Conservation (phyloP, 371 early-diverging fungal genomes). For the Sporodiniella umbellata region DNA sequence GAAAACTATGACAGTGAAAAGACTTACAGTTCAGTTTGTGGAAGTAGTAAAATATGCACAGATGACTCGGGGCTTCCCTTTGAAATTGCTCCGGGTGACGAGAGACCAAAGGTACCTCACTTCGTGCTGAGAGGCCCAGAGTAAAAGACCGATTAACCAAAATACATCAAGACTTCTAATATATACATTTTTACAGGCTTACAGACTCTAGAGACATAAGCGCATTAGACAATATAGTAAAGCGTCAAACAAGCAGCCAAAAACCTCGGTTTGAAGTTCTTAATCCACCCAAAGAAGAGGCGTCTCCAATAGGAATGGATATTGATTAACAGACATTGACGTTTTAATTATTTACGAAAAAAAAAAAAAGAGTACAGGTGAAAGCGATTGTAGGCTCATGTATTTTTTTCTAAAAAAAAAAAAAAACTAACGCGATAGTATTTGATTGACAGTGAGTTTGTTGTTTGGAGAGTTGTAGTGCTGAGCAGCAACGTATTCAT, state of each 20-base stretch:
- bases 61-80: conserved; percentile 14
- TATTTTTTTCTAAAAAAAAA: not conserved
- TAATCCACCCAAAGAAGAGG: not conserved
- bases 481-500: conserved; percentile 30
- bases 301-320: conserved; percentile 1
- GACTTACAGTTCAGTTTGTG: not conserved
- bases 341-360: too few relatives aligned
- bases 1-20: conserved; percentile 7
- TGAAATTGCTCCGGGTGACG: conserved; percentile 18
- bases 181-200: not conserved
- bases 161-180: not conserved
- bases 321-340: not conserved
- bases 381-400: too few relatives aligned
- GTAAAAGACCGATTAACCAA: not conserved
- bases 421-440: conserved; percentile 5
- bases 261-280: not conserved
- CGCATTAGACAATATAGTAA: conserved; percentile 5
- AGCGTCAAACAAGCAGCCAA: not conserved
- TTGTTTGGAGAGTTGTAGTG: conserved; percentile 3
- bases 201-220: conserved; percentile 14
- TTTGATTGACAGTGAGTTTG: conserved; percentile 26
- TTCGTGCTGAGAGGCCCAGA: conserved; percentile 16
- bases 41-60: not conserved
- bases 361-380: too few relatives aligned
- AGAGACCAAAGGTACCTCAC: conserved; percentile 19